Conservation (phyloP, 73 alveolate genomes). For the Paramecium pentaurelia region DNA sequence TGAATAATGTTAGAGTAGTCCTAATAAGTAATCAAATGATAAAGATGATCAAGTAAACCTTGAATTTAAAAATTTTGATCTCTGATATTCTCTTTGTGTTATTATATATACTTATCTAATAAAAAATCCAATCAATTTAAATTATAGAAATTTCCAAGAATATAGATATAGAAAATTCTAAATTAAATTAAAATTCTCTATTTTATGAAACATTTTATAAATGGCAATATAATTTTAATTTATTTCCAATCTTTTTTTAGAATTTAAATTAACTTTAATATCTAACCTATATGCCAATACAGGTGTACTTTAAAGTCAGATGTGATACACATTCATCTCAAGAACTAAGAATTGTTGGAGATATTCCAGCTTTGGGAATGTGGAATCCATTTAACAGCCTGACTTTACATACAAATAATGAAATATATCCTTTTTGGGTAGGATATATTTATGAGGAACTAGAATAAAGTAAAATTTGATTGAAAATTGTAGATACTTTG, state of each 20-base stretch:
- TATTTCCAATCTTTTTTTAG: background rate
- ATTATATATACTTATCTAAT: background rate
- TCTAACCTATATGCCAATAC: background rate
- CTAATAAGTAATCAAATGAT: background rate
- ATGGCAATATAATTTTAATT: background rate
- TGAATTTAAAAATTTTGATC: background rate
- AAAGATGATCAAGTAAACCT: background rate
- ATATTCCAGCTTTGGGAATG: background rate
- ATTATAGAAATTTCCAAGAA: background rate
- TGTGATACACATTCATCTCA: background rate
- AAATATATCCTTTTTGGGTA: background rate
- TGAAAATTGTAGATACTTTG: background rate
- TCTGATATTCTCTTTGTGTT: background rate
- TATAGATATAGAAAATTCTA: background rate
- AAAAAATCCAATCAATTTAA: background rate
- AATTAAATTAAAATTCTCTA: background rate
- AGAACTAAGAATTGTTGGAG: background rate
- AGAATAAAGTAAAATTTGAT: background rate
- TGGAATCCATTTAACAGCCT: constrained; percentile 3
- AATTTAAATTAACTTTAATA: background rate
- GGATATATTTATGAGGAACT: background rate
- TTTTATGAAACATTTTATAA: background rate
- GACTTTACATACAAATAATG: background rate
- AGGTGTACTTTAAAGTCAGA: background rate
- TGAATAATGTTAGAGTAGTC: background rate